Evolutionary conservation across 2,329 filamentous ascomycete species (phyloP).

Genomic region (Xylaria multiplex): DNA sequence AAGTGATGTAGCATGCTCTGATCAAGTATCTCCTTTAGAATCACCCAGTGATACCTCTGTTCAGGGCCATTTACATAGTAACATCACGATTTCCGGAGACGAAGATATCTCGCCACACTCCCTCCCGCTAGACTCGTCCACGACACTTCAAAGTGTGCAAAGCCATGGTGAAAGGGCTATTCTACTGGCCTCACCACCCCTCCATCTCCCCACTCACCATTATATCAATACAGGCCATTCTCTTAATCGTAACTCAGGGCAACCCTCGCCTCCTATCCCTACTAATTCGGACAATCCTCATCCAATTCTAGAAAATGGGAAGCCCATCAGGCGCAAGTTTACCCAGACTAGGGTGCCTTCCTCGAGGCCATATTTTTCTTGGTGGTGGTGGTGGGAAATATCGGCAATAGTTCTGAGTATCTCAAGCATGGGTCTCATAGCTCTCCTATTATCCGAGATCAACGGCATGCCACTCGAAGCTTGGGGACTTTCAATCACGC

Average conservation of each 20-base stretch:
- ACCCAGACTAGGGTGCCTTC: too few species aligned
- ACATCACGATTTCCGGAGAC: constrained; percentile 16
- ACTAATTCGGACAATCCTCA: too few species aligned
- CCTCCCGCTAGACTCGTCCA: too few species aligned
- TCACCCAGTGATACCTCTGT: constrained; percentile 6
- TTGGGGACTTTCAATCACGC: constrained; percentile 28
- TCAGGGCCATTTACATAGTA: constrained; percentile 29
- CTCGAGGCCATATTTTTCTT: constrained; percentile 42
- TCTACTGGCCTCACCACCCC: too few species aligned
- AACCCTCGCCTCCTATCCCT: too few species aligned
- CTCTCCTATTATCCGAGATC: background rate
- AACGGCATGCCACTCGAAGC: background rate
- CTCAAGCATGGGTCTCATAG: background rate
- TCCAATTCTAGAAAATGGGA: too few species aligned
- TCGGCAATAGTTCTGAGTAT: constrained; percentile 29
- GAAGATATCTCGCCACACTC: background rate
- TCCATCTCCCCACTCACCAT: too few species aligned
- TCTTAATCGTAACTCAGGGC: too few species aligned
- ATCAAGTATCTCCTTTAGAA: background rate
- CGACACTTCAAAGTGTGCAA: too few species aligned
- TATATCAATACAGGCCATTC: too few species aligned
- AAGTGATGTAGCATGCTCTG: background rate
- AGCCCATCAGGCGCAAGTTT: constrained; percentile 7
- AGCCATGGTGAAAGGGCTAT: too few species aligned
- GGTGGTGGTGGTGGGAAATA: constrained; percentile 14